Conservation (phyloP, 495 filamentous ascomycete genomes). For the Neurospora tetrasperma region DNA sequence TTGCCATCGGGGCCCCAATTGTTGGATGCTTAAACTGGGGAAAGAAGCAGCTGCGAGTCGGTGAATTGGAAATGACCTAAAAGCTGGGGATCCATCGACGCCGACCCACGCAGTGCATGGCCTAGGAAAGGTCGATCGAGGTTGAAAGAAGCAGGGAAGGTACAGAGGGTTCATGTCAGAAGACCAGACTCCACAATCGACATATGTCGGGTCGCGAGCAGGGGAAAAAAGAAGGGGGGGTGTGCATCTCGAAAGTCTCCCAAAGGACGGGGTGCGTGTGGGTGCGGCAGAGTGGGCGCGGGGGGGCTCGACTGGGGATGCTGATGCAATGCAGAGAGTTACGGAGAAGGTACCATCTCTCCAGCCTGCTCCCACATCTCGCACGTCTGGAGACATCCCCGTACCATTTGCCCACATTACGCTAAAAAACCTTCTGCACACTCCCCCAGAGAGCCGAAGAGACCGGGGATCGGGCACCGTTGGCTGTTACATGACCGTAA, state of each 20-base stretch:
- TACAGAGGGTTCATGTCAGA: background rate
- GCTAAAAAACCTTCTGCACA: background rate
- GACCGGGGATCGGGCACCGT: background rate
- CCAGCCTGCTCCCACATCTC: background rate
- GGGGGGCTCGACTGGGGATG: background rate
- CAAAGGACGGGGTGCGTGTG: background rate
- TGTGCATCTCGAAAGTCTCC: background rate
- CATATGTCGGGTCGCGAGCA: background rate
- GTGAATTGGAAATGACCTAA: background rate
- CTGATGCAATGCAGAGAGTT: background rate
- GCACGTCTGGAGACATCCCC: background rate
- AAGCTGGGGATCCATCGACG: background rate
- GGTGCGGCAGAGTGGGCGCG: background rate
- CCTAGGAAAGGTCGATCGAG: background rate
- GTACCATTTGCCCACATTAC: constrained; percentile 1
- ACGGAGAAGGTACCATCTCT: background rate
- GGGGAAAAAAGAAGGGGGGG: background rate
- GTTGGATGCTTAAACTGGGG: background rate
- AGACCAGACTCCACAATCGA: background rate
- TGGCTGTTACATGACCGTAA: background rate
- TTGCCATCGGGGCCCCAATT: background rate
- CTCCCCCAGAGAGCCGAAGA: background rate
- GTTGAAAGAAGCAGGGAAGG: background rate
- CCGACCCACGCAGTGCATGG: background rate
- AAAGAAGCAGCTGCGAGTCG: constrained; percentile 1